Evolutionary conservation across 768 basidiomycete species (phyloP).

Genomic region (Neoboletus brunneissimus): DNA sequence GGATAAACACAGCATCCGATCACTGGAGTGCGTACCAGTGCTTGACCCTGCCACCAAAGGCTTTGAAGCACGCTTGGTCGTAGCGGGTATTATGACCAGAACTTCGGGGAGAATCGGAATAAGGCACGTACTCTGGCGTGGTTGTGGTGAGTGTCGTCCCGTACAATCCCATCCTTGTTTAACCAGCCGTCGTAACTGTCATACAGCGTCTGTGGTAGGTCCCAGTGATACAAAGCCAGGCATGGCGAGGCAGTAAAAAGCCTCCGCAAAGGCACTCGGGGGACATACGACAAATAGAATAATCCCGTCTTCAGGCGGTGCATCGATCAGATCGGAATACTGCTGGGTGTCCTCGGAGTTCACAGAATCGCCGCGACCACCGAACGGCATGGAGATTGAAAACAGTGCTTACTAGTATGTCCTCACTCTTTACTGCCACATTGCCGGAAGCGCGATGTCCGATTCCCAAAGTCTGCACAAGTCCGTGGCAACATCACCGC

Average conservation of each 20-base stretch:
- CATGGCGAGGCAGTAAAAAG: neutral
- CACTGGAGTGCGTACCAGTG: constrained; percentile 47
- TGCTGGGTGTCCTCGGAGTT: constrained; percentile 67
- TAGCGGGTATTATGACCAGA: neutral
- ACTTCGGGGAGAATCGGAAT: constrained; percentile 2
- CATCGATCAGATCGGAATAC: constrained; percentile 71
- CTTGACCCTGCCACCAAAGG: constrained; percentile 74
- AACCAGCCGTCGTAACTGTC: neutral
- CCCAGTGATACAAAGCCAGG: constrained; percentile 69
- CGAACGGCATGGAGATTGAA: constrained; percentile 46
- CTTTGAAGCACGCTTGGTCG: constrained; percentile 62
- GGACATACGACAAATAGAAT: constrained; percentile 61
- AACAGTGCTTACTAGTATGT: constrained; percentile 40
- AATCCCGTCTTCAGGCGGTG: constrained; percentile 58
- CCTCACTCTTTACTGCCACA: constrained; percentile 55
- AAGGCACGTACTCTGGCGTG: constrained; percentile 33
- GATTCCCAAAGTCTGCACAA: constrained; percentile 68
- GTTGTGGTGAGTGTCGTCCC: constrained; percentile 63
- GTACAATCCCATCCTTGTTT: neutral
- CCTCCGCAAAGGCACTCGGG: neutral
- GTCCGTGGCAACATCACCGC: constrained; percentile 70
- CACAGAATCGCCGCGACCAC: constrained; percentile 69
- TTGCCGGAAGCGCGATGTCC: constrained; percentile 57
- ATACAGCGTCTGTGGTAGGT: neutral
- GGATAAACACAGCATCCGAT: constrained; percentile 12